Conservation (phyloP, 768 basidiomycete genomes). For the Lactarius hengduanensis region DNA sequence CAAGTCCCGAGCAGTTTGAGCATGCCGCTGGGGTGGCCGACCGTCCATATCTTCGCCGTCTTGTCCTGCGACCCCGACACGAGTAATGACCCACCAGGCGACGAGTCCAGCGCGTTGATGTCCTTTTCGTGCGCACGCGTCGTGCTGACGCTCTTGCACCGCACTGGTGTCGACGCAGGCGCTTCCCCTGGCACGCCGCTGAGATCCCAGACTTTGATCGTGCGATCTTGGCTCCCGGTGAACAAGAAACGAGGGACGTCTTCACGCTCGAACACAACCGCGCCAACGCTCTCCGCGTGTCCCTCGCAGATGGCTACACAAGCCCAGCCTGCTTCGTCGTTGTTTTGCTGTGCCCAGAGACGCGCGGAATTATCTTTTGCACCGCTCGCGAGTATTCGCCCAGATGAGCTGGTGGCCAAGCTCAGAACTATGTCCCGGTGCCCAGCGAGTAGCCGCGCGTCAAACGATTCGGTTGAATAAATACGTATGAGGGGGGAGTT, state of each 20-base stretch:
- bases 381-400: constrained; percentile 79
- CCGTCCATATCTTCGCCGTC: constrained; percentile 85
- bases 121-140: constrained; percentile 96
- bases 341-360: constrained; percentile 60
- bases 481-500: constrained; percentile 95
- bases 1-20: constrained; percentile 80
- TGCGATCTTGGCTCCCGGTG: constrained; percentile 95
- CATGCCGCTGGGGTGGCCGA: constrained; percentile 62
- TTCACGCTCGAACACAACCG: constrained; percentile 76
- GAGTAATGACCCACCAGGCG: constrained; percentile 84
- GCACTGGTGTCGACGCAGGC: constrained; percentile 38
- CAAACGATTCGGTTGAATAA: constrained; percentile 72
- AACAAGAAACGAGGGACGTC: constrained; percentile 64
- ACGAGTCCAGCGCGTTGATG: constrained; percentile 92
- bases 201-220: constrained; percentile 99
- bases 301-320: constrained; percentile 91
- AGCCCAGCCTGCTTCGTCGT: constrained; percentile 50
- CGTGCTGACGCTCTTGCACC: constrained; percentile 77
- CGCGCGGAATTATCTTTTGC: constrained; percentile 90
- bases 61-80: constrained; percentile 96
- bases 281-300: constrained; percentile 91
- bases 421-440: constrained; percentile 92
- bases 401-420: constrained; percentile 65
- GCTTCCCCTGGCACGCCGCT: constrained; percentile 43
- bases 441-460: constrained; percentile 83